Base-by-base conservation (phyloP, 2,329 filamentous ascomycete species). In the Talaromyces sp. region DNA sequence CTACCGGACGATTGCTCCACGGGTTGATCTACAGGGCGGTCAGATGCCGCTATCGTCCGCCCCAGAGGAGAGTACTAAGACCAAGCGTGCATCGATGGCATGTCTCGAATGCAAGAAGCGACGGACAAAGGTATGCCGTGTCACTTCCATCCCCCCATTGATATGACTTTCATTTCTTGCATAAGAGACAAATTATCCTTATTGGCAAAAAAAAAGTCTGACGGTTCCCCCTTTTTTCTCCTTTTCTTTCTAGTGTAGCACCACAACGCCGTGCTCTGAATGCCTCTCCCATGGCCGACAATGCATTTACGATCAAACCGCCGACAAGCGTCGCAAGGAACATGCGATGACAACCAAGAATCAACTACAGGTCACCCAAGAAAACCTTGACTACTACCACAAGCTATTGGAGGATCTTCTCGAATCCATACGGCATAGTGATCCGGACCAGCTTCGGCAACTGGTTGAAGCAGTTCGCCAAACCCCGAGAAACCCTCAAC, bases 291-390 rank as follows among this genome's bases (percentile, higher is more conserved):
- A 75, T 59, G 62, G 61, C 35, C 69, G 73, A 38, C 67, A 70
- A 17, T 76, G 74, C 58, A 19, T 73, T 41, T 69, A 73, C 64
- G 70, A 76, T 58, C 69, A 73, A 61, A 56, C 58, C 55, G 66
- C 70, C 58, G 74, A 76, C 60, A 75, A 67, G 63, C 74, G 74
- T 17, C 74, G 73, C 49, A 76, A 76, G 61, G 68, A 69, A 13
- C 64, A 68, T 6, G 68, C 67, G 14, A 69, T 67, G 53, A 68
- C 65, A 14, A 66, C 67, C 3, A 65, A 73, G 50, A 70, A 75
- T 21, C 67, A 72, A 11, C 62, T 74, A n/a, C 60, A 64, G 21
- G 26, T 19, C n/a, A 58, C 59, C 1, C 55, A 61, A 49, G 43
- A 52, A 8, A 38, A 29, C 17, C 51, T 61, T 43, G 32, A 32